Percentiles rank a stretch among this genome's conserved stretches.
phyloP scores from a whole-genome alignment of 228 moss, liverwort and hornwort genomes.

The Sphagnum fallax region DNA sequence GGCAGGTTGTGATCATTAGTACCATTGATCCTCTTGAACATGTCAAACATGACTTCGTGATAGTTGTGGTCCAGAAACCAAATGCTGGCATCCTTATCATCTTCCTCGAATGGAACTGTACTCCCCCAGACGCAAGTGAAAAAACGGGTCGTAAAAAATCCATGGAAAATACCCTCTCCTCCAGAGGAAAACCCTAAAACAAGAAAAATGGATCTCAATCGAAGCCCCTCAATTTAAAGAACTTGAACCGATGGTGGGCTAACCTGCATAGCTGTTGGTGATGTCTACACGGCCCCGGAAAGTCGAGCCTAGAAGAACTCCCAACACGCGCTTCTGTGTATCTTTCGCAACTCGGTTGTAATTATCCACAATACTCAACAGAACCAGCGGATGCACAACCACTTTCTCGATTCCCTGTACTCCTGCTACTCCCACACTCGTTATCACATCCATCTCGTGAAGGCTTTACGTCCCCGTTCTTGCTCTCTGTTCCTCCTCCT shows the following conservation, averaged over 20 bases:
- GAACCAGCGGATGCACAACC: constrained; percentile 93
- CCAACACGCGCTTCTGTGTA: constrained; percentile 86
- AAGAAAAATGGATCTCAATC: not conserved
- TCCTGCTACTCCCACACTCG: constrained; percentile 61
- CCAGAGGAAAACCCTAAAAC: not conserved
- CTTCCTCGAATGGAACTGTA: constrained; percentile 76
- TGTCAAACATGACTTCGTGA: constrained; percentile 98
- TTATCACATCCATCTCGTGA: constrained; percentile 64
- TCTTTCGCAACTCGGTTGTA: constrained; percentile 95
- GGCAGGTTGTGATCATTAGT: constrained; percentile 2
- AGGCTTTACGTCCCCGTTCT: too few species aligned
- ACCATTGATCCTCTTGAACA: constrained; percentile 99
- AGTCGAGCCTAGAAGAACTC: constrained; percentile 83
- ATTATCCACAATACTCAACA: constrained; percentile 93
- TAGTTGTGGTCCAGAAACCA: constrained; percentile 99
- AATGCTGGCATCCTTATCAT: constrained; percentile 91
- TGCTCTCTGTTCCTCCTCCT: not conserved
- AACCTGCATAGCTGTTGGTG: constrained; percentile 94
- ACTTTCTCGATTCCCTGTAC: constrained; percentile 76
- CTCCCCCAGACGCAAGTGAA: not conserved
- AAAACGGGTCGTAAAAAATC: too few species aligned
- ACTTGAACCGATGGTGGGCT: too few species aligned
- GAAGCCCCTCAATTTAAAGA: too few species aligned
- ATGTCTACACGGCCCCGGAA: constrained; percentile 96
- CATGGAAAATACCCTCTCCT: too few species aligned